These are phyloP conservation scores for Astrephomene gubernaculifera DNA, from an alignment of 139 green algal genomes.

Conservation along the genomic window DNA sequence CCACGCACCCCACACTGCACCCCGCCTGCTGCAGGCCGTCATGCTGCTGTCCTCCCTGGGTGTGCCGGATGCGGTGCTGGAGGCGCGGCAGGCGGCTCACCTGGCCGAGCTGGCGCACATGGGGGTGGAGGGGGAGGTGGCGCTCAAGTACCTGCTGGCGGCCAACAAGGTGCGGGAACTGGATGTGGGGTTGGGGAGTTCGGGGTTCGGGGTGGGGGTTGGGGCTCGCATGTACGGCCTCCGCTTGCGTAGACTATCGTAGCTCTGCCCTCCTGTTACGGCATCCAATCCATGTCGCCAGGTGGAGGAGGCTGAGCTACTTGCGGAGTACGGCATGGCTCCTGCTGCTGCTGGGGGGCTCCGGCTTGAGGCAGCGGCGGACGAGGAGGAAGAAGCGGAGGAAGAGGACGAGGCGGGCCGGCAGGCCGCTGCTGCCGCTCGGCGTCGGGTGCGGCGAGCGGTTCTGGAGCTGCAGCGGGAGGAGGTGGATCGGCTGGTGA, in stretches of 20 bases:
- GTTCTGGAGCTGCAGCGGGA: background rate
- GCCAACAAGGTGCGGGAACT: background rate
- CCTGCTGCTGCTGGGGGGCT: background rate
- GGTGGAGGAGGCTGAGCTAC: conserved; percentile 25
- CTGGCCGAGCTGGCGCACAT: background rate
- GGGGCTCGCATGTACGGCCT: too few relatives aligned
- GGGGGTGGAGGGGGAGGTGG: background rate
- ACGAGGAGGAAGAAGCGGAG: too few relatives aligned
- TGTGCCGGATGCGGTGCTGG: background rate
- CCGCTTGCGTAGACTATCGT: too few relatives aligned
- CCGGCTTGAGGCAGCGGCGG: background rate
- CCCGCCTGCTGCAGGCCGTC: background rate
- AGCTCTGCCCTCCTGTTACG: too few relatives aligned
- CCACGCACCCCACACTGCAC: background rate
- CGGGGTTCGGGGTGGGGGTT: too few relatives aligned
- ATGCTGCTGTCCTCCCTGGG: conserved; percentile 23
- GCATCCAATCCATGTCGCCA: too few relatives aligned
- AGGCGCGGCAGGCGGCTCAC: background rate
- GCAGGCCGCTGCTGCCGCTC: too few relatives aligned
- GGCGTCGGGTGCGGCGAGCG: background rate
- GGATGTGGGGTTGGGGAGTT: too few relatives aligned
- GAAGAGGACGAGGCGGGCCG: too few relatives aligned
- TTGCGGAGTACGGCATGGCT: background rate
- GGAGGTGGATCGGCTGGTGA: background rate
- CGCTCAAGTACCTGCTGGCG: conserved; percentile 4